These are phyloP conservation scores for Escovopsis weberi DNA, from an alignment of 2,329 filamentous ascomycete genomes.

Conservation along the genomic window DNA sequence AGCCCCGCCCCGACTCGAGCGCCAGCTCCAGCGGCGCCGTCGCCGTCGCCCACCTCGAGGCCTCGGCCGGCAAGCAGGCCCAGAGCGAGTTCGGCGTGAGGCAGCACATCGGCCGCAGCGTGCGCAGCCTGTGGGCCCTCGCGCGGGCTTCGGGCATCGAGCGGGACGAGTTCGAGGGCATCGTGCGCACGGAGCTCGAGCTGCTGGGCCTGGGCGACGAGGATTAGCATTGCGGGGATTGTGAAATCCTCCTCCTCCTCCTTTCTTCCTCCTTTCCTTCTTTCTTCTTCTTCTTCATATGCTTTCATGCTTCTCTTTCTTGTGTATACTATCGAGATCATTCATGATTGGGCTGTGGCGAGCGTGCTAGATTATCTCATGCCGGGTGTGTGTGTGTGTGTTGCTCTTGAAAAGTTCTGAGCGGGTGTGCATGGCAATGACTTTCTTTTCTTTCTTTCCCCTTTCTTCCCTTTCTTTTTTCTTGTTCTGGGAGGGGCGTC, in stretches of 20 bases:
- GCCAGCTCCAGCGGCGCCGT: slow-evolving; percentile 40
- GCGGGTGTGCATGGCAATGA: background rate
- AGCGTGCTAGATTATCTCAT: too few species aligned
- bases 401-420: background rate
- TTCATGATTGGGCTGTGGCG: too few species aligned
- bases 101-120: slow-evolving; percentile 62
- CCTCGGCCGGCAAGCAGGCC: slow-evolving; percentile 39
- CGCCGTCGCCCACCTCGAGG: slow-evolving; percentile 48
- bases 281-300: background rate
- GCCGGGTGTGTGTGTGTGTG: too few species aligned
- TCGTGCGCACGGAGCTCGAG: slow-evolving; percentile 59
- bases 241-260: slow-evolving; percentile 2
- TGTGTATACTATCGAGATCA: background rate
- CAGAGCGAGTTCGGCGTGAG: slow-evolving; percentile 60
- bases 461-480: background rate
- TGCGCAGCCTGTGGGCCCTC: slow-evolving; percentile 62
- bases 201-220: slow-evolving; percentile 52
- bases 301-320: background rate
- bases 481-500: background rate
- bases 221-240: slow-evolving; percentile 10
- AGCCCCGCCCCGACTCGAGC: slow-evolving; percentile 45
- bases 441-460: background rate
- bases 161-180: slow-evolving; percentile 56
- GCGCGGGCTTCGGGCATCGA: slow-evolving; percentile 59
- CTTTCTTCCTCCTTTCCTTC: background rate